A percentile compares a stretch with the other conserved stretches of the same genome.
These are phyloP conservation scores for Poterioochromonas sp. DNA, from an alignment of 352 stramenopile genomes.

Conservation along the genomic window DNA sequence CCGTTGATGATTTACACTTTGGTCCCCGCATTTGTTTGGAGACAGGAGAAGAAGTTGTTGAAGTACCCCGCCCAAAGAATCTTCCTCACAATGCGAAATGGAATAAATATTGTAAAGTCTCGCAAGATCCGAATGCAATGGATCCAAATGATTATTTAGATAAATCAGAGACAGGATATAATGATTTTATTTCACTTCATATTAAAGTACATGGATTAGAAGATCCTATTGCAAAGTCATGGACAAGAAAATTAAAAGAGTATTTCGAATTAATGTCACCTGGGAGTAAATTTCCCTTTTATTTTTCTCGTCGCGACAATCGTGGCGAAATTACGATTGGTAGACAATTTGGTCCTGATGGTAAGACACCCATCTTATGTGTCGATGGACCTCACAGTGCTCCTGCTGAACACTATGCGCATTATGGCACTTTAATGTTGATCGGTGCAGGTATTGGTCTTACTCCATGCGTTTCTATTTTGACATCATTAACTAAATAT, in stretches of 20 bases:
- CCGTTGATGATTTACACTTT: conserved; percentile 41
- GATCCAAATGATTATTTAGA: conserved; percentile 35
- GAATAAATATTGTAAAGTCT: conserved; percentile 38
- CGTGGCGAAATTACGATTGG: conserved; percentile 42
- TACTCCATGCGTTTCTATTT: conserved; percentile 44
- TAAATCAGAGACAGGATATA: conserved; percentile 38
- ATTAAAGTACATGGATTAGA: conserved; percentile 45
- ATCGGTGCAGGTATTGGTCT: conserved; percentile 49
- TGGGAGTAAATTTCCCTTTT: conserved; percentile 38
- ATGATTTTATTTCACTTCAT: conserved; percentile 46
- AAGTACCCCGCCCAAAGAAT: conserved; percentile 30
- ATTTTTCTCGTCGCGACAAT: conserved; percentile 42
- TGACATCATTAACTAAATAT: conserved; percentile 44
- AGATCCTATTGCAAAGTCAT: conserved; percentile 34
- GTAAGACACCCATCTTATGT: conserved; percentile 40
- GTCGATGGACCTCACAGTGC: conserved; percentile 47
- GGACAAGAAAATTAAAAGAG: conserved; percentile 48
- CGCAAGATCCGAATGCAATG: conserved; percentile 36
- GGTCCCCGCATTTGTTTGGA: conserved; percentile 35
- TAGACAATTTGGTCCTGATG: conserved; percentile 43
- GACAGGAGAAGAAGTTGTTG: conserved; percentile 38
- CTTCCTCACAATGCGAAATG: conserved; percentile 22
- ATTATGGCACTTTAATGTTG: conserved; percentile 47
- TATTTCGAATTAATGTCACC: conserved; percentile 47
- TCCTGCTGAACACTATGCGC: conserved; percentile 44